These are phyloP conservation scores for Dentipellis sp. DNA, from an alignment of 768 basidiomycete genomes.

Conservation along the genomic window DNA sequence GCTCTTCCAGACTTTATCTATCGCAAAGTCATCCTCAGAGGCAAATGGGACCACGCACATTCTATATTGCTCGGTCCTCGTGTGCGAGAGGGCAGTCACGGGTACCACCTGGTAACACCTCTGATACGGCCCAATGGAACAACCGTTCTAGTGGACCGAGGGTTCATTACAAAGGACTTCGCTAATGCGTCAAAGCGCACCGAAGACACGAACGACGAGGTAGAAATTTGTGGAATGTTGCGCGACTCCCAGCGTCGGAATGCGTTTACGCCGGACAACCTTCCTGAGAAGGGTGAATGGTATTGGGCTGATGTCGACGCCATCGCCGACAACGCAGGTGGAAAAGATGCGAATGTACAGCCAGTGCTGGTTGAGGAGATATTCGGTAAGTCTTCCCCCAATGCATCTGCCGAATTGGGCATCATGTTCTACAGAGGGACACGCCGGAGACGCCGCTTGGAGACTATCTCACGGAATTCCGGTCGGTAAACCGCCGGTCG, in stretches of 20 bases:
- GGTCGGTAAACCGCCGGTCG: constrained; percentile 70
- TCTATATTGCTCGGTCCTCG: constrained; percentile 79
- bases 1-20: constrained; percentile 84
- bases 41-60: constrained; percentile 71
- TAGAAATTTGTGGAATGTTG: constrained; percentile 81
- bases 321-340: constrained; percentile 75
- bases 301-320: constrained; percentile 82
- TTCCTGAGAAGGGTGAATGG: constrained; percentile 74
- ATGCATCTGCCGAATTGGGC: neutral
- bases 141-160: constrained; percentile 86
- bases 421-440: constrained; percentile 57
- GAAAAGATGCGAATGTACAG: constrained; percentile 62
- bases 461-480: constrained; percentile 67
- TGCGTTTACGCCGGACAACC: constrained; percentile 83
- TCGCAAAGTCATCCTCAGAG: constrained; percentile 73
- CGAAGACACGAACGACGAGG: constrained; percentile 32
- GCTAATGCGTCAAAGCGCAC: constrained; percentile 26
- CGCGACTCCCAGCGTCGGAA: constrained; percentile 68
- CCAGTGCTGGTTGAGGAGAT: constrained; percentile 88
- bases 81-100: constrained; percentile 81
- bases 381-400: constrained; percentile 51
- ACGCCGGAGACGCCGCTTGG: constrained; percentile 61
- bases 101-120: constrained; percentile 84
- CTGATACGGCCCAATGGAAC: constrained; percentile 71
- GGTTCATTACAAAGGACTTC: constrained; percentile 66